A percentile compares a stretch with the other conserved stretches of the same genome.
These are phyloP conservation scores for Clohesyomyces aquaticus DNA, from an alignment of 495 filamentous ascomycete species.

Conservation along the genomic window DNA sequence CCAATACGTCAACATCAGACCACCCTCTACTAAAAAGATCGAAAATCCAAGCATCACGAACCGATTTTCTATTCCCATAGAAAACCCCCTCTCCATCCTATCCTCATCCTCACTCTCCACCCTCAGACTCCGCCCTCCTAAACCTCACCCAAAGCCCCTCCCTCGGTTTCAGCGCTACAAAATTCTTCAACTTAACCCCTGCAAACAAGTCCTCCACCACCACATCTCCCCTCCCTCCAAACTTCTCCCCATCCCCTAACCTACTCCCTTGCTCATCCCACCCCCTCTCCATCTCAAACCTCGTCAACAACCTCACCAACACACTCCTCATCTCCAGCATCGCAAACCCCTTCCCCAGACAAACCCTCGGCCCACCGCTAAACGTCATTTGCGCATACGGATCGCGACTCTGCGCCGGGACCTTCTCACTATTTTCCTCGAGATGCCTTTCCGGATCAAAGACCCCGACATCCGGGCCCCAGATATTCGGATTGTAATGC, in stretches of 20 bases:
- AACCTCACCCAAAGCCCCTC: slow-evolving; percentile 22
- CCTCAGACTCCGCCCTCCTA: too few species aligned
- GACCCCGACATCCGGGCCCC: slow-evolving; percentile 40
- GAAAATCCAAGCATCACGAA: too few species aligned
- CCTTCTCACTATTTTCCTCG: slow-evolving; percentile 15
- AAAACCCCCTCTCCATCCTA: too few species aligned
- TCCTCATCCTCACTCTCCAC: too few species aligned
- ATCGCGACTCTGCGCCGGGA: slow-evolving; percentile 43
- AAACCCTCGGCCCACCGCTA: slow-evolving; percentile 51
- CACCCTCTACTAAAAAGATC: too few species aligned
- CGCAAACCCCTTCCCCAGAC: slow-evolving; percentile 67
- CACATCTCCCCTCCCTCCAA: background rate
- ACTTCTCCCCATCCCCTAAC: background rate
- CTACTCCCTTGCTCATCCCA: slow-evolving; percentile 3
- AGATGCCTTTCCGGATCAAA: slow-evolving; percentile 50
- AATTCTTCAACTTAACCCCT: slow-evolving; percentile 15
- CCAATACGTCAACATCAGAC: too few species aligned
- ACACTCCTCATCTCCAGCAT: slow-evolving; percentile 42
- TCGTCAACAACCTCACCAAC: slow-evolving; percentile 28
- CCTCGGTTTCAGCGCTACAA: slow-evolving; percentile 12
- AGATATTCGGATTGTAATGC: slow-evolving; percentile 43
- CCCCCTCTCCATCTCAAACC: slow-evolving; percentile 44
- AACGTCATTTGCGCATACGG: slow-evolving; percentile 48
- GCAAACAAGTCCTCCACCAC: slow-evolving; percentile 10
- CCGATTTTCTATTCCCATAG: too few species aligned